Evolutionary conservation across 192 early-diverging fungal genomes (phyloP), one percentile per base, ranked within the genome.

Genomic region (Coemansia sp.): DNA sequence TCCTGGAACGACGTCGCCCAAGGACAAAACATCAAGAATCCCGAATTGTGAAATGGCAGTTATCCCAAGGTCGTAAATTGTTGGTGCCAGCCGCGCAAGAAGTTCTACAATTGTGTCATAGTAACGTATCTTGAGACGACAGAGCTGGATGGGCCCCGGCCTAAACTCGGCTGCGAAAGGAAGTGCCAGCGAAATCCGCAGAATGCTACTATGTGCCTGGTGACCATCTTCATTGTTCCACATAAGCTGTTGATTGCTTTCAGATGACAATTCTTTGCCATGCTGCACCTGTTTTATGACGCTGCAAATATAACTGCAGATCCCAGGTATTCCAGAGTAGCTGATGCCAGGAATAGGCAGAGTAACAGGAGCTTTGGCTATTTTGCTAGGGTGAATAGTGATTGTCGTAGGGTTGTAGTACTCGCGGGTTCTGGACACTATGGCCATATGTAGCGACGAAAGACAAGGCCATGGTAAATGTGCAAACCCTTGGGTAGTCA

Each of bases 221-320:
- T 51, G 48, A 26, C 48, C 48, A 51, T 26, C 8, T 25, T 51
- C 48, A 51, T 51, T 51, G 48, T 51, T 51, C 48, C 21, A 51
- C 8, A 25, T 15, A 51, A 51, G 48, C 48, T 26, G 48, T 7
- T 51, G 48, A 7, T 25, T 16, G 48, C 48, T 10, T 12, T 26
- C 48, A 25, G 25, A 51, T 26, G 48, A 15, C 25, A 51, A 26
- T 16, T 23, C 21, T 12, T 51, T 51, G 48, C 26, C 15, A 7
- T 26, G 25, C 48, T 51, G 48, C 25, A 26, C 9, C 21, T 26
- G 48, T 3, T 51, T 51, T 3, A 51, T 26, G 25, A 51, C 48
- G 25, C 21, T 16, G 2, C 21, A 51, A 51, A 51, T 51, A 16
- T 26, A 51, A 25, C 10, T 7, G 48, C 48, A 51, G 6, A 51